Base-by-base conservation (phyloP, 2,329 filamentous ascomycete genomes). In the Beauveria scarabaeidicola region DNA sequence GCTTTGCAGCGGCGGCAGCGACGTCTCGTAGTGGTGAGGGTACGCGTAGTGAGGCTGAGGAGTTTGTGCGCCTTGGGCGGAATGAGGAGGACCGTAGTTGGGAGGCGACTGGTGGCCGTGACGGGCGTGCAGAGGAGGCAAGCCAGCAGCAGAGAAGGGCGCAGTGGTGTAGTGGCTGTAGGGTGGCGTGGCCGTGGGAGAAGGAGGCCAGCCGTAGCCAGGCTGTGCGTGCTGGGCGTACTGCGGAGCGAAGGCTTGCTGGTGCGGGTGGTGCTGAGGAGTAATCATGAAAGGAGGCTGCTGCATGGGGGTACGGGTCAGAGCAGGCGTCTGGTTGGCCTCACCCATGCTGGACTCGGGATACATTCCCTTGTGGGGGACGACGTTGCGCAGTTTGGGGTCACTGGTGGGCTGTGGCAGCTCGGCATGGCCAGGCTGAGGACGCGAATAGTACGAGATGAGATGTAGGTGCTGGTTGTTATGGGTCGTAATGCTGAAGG, bases 401-500 rank as follows among this genome's bases (percentile, higher is more conserved):
- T 99, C 94, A 36, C 83, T 87, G 51, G 89, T 89, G 0, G 94
- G 94, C 68, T 94, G 89, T 64, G 85, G 83, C 32, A 97, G 80
- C 54, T 88, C 88, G 61, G 85, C 82, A 29, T 86, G 81, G 38
- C 84, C 84, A 3, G 89, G 84, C 61, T 90, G 85, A 29, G 90
- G 89, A 59, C 92, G 84, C 3, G 91, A 89, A 74, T 92, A 97
- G 77, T 99, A 99, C 67, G 93, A 97, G 75, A 99, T 99, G 55
- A 99, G 82, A 75, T 99, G 94, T 2, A 99, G 85, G 71, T 97
- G 94, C 68, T 97, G 91, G 64, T 91, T 69, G 41, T 81, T 86
- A 1, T 89, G 91, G 1, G 94, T 97, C 23, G 92, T 97, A 75
- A 99, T 97, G 76, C 93, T 97, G 80, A 97, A 99, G 0, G 94